Conservation (phyloP, 2,329 filamentous ascomycete species). For the Apiospora aurea region DNA sequence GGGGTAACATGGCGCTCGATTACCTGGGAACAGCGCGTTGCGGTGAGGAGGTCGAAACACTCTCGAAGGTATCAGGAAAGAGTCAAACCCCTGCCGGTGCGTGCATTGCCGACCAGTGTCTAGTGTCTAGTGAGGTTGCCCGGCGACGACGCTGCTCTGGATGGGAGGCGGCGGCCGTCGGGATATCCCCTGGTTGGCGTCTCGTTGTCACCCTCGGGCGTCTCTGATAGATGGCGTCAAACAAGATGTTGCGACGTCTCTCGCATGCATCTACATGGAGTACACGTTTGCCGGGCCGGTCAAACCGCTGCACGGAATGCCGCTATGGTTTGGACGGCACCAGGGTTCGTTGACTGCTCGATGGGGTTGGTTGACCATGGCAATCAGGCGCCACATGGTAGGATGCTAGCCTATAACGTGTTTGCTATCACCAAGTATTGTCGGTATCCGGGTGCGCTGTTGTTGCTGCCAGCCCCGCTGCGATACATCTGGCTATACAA, state of each 20-base stretch:
- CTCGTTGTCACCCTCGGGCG: neutral
- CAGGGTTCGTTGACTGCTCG: neutral
- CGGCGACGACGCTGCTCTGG: neutral
- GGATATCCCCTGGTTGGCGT: neutral
- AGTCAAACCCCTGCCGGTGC: neutral
- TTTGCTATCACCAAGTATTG: too few relatives aligned
- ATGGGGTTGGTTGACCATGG: neutral
- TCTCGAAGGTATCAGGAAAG: slow-evolving; percentile 7
- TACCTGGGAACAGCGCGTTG: neutral
- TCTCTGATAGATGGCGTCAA: neutral
- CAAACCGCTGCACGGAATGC: too few relatives aligned
- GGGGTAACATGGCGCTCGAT: neutral
- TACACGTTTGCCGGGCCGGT: too few relatives aligned
- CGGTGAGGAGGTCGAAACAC: neutral
- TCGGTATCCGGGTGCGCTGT: too few relatives aligned
- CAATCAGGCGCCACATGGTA: neutral
- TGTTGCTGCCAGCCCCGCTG: too few relatives aligned
- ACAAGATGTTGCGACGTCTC: too few relatives aligned
- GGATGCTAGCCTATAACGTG: too few relatives aligned
- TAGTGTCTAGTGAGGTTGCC: neutral
- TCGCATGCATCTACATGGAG: neutral
- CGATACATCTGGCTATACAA: too few relatives aligned
- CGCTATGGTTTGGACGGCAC: too few relatives aligned
- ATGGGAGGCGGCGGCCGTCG: neutral
- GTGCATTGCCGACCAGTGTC: too few relatives aligned